These are phyloP conservation scores for Phytophthora citricola DNA, from an alignment of 352 stramenopile species.

Conservation along the genomic window DNA sequence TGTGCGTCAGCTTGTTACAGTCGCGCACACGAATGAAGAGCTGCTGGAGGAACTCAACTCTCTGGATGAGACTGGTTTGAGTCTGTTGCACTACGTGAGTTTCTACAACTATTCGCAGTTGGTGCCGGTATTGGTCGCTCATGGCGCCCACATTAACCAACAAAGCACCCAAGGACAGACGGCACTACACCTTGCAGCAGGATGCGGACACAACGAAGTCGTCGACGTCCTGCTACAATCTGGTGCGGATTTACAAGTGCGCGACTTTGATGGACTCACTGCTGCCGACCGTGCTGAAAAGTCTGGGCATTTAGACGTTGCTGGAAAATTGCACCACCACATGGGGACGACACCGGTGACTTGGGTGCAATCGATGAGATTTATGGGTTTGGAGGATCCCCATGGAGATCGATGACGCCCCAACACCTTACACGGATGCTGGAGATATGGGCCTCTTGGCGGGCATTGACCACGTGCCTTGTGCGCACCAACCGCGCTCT, in stretches of 20 bases:
- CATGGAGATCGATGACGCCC: conserved; percentile 61
- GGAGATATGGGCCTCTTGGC: conserved; percentile 47
- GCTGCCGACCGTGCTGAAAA: conserved; percentile 81
- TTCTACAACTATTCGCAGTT: conserved; percentile 90
- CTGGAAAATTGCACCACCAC: conserved; percentile 47
- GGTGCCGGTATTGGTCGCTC: conserved; percentile 77
- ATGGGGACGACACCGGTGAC: conserved; percentile 39
- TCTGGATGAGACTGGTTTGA: conserved; percentile 86
- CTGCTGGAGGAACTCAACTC: conserved; percentile 89
- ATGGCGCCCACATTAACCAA: conserved; percentile 87
- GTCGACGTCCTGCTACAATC: conserved; percentile 70
- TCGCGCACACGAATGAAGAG: conserved; percentile 83
- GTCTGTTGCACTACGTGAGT: conserved; percentile 90
- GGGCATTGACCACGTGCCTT: conserved; percentile 10
- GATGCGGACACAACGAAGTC: conserved; percentile 73
- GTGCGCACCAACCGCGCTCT: conserved; percentile 18
- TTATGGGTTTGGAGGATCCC: conserved; percentile 38
- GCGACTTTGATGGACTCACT: conserved; percentile 80
- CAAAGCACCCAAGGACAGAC: conserved; percentile 85
- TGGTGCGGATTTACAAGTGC: conserved; percentile 61
- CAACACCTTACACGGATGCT: conserved; percentile 46
- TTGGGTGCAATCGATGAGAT: conserved; percentile 26
- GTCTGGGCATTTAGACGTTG: conserved; percentile 63
- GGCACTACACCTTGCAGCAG: conserved; percentile 83
- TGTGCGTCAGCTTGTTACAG: conserved; percentile 78